Base-by-base conservation (phyloP, 2,329 filamentous ascomycete genomes). In the Podosphaera xanthii region DNA sequence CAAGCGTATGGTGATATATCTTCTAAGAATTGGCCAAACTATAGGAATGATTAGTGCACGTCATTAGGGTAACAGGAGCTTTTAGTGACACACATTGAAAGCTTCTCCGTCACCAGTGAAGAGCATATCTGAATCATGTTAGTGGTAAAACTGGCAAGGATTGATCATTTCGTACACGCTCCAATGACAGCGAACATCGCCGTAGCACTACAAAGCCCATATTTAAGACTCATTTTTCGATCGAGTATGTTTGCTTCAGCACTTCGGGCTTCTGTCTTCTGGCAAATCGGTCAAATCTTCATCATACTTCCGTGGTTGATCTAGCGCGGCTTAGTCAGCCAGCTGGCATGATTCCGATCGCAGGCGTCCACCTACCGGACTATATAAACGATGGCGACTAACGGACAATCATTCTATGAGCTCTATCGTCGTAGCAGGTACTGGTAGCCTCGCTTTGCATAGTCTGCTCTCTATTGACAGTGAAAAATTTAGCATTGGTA, bases 391-490 rank as follows among this genome's bases (percentile, higher is more conserved):
- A 78, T 78, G 73, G 74, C 78, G 60, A 72, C 74, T 55, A 73
- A 71, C 62, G 72, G 71, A 63, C 77, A 80, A 70, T 78, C 78
- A 65, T 83, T 79, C 76, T 98, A 97, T 73, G 92, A 98, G 80
- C 83, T 98, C 69, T 98, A 98, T 73, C 87, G 92, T 68, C 85
- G 90, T 76, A 95, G 89, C 82, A 97, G 91, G 92, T 97, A 87
- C 72, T 72, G 64, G 38, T 62, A 62, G 62, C 66, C 66, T 66
- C 70, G 69, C 69, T 66, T 63, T 62, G 64, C 60, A 61, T 60
- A 8, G 58, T 48, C 63, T 66, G 64, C 63, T 67, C 66, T 59
- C 60, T 61, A 67, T 67, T 69, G 64, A 68, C 66, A 63, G 60
- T 59, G 59, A 65, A 64, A 61, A 65, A 61, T 63, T 61, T 71